Base-by-base conservation (phyloP, 176 grass and related monocot genomes). In the Musa itinerans region DNA sequence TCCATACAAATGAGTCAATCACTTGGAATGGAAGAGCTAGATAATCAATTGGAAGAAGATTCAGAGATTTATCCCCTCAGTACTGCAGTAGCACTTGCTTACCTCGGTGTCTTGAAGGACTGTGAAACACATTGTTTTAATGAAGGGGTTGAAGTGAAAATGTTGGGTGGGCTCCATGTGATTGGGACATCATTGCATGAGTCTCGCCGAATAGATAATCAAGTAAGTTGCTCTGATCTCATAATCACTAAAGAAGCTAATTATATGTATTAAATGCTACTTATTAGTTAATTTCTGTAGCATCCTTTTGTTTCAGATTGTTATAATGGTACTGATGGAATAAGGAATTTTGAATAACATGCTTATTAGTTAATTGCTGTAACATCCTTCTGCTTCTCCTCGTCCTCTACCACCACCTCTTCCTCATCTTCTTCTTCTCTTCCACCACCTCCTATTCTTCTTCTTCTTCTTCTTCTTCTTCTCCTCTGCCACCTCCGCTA, bases 161-260 rank as follows among this genome's bases (percentile, higher is more conserved):
- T 16, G 76, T 91, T 97, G 81, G 94, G 94, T 71, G 94, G 94
- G 53, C 94, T 97, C 75, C 94, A 97, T 87, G 94, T 97, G 76
- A 86, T 97, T 78, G 94, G 90, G 69, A 97, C 94, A 63, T 90
- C 94, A 81, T 85, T 97, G 72, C 94, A 97, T 77, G 94, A 97
- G 70, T 97, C 94, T 14, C 86, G 94, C 71, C 82, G 88, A 76
- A 97, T 97, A 78, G 94, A 97, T 90, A 97, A 97, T 80, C 94
- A 97, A 80, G 90, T 92, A 89, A 89, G 78, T 87, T 83, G 34
- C 43, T 70, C 50, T 70, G 1, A 19, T 70, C 21, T 65, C 63
- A 65, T 51, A n/a, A 20, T n/a, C 17, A 10, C 68, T 17, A 50
- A 70, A 50, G 48, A 70, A 70, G 8, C 14, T 2, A 51, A 1